Evolutionary conservation across 2,329 filamentous ascomycete species (phyloP).

Genomic region (Fusarium citri): DNA sequence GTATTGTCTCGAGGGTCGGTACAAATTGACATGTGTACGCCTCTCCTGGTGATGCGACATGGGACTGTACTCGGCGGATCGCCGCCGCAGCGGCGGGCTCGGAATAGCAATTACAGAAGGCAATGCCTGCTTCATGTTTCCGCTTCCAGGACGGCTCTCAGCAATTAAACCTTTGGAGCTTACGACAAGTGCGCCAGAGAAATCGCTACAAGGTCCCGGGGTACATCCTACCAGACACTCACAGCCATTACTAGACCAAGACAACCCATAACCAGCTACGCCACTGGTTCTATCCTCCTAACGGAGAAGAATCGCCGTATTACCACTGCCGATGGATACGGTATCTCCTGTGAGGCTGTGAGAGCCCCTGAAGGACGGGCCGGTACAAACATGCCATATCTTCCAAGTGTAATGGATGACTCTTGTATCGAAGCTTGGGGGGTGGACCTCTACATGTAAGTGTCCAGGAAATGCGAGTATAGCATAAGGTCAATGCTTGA

Average conservation of each 20-base stretch:
- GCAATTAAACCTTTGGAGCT: background rate
- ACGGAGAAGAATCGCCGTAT: background rate
- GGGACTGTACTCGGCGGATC: background rate
- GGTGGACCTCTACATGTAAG: background rate
- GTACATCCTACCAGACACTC: background rate
- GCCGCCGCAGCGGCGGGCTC: too few species aligned
- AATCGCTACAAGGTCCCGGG: background rate
- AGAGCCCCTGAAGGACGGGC: background rate
- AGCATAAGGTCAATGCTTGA: background rate
- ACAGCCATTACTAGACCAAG: background rate
- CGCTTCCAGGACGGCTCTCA: background rate
- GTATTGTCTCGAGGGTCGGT: too few species aligned
- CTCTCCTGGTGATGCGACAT: background rate
- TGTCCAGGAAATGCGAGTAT: background rate
- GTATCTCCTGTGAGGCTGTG: background rate
- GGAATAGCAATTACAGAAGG: too few species aligned
- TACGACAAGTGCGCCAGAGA: background rate
- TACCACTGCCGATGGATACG: background rate
- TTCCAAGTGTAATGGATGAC: too few species aligned
- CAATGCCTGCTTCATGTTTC: too few species aligned
- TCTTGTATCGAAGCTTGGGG: too few species aligned
- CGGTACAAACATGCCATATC: too few species aligned
- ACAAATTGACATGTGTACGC: background rate
- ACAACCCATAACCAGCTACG: background rate
- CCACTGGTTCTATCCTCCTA: background rate